Percentiles rank a stretch among this genome's conserved stretches.
Conservation (phyloP, 116 monocot species). For the Trichopus zeylanicus region DNA sequence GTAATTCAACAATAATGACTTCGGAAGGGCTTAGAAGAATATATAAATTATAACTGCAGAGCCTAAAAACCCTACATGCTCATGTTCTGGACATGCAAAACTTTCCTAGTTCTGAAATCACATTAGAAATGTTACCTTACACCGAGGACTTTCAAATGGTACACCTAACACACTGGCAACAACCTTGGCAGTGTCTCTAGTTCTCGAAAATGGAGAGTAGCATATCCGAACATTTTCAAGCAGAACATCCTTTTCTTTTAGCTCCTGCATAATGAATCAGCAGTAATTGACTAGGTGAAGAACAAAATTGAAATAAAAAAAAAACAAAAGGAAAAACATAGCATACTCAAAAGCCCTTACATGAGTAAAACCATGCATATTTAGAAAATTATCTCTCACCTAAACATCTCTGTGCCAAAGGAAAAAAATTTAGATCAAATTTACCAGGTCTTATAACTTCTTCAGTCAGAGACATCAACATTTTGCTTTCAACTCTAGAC, state of each 20-base stretch:
- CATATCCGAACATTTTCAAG: constrained; percentile 51
- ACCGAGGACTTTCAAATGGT: constrained; percentile 54
- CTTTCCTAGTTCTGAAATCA: neutral
- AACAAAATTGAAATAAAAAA: neutral
- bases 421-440: neutral
- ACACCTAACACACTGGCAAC: constrained; percentile 59
- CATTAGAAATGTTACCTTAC: constrained; percentile 32
- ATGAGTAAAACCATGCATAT: neutral
- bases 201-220: constrained; percentile 89
- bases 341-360: neutral
- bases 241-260: constrained; percentile 38
- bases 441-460: neutral
- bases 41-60: neutral
- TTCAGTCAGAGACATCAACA: too few species aligned
- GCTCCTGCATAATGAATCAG: too few species aligned
- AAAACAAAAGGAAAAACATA: neutral
- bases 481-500: too few species aligned
- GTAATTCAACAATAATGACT: neutral
- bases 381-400: neutral
- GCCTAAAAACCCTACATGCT: neutral
- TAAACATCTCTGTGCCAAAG: neutral
- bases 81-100: neutral
- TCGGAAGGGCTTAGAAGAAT: neutral
- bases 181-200: constrained; percentile 65
- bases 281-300: too few species aligned